Evolutionary conservation across 2,329 filamentous ascomycete genomes (phyloP).

Genomic region (Colletotrichum eremochloae): DNA sequence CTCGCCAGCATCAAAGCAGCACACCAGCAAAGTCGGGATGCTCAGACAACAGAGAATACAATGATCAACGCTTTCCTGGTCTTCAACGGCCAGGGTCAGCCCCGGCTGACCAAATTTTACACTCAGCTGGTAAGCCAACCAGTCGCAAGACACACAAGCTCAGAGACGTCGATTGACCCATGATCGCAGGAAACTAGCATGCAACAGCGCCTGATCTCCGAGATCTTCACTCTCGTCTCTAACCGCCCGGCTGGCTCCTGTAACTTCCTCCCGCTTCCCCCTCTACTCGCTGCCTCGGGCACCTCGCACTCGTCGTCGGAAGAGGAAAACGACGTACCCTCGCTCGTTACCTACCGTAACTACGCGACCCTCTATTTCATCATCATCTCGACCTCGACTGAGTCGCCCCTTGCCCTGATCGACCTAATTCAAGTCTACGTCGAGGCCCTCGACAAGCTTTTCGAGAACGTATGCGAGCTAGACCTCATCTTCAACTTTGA

Average conservation of each 20-base stretch:
- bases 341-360: constrained; percentile 96
- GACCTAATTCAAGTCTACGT: constrained; percentile 99
- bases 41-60: constrained; percentile 46
- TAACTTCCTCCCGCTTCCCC: constrained; percentile 91
- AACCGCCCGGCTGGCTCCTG: constrained; percentile 92
- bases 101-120: constrained; percentile 97
- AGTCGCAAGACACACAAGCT: not conserved
- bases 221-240: constrained; percentile 96
- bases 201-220: constrained; percentile 94
- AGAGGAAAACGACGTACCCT: constrained; percentile 88
- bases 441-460: constrained; percentile 92
- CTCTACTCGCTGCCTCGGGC: constrained; percentile 73
- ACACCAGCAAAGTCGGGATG: constrained; percentile 39
- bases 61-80: constrained; percentile 99
- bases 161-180: not conserved
- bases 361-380: constrained; percentile 99
- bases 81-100: constrained; percentile 98
- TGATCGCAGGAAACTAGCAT: constrained; percentile 87
- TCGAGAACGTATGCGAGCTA: constrained; percentile 98
- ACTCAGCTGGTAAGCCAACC: constrained; percentile 81
- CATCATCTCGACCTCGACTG: constrained; percentile 94
- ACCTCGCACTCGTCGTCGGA: constrained; percentile 74
- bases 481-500: constrained; percentile 99
- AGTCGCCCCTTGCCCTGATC: constrained; percentile 93
- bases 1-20: not conserved